phyloP scores from a whole-genome alignment of 1,139 yeast genomes.

The Waltiozyma sp. region DNA sequence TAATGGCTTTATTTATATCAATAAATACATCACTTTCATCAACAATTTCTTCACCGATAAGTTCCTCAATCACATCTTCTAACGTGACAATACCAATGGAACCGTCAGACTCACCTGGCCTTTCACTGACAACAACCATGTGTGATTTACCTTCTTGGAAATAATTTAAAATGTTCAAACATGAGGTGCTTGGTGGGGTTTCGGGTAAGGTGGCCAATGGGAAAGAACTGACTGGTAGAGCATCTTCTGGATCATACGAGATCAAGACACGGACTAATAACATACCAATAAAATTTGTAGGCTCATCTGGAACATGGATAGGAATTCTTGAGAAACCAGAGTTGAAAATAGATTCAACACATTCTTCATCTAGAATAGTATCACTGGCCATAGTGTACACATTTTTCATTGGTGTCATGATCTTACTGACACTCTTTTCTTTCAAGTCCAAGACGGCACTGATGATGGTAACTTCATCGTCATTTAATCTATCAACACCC shows the following conservation, averaged over 20 bases:
- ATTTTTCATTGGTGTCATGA: slow-evolving; percentile 91
- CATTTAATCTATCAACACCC: slow-evolving; percentile 90
- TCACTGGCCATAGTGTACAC: slow-evolving; percentile 87
- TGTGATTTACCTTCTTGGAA: slow-evolving; percentile 98
- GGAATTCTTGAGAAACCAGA: slow-evolving; percentile 96
- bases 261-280: slow-evolving; percentile 82
- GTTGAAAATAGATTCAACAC: slow-evolving; percentile 83
- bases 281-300: slow-evolving; percentile 91
- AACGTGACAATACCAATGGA: slow-evolving; percentile 86
- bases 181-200: slow-evolving; percentile 84
- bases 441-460: slow-evolving; percentile 89
- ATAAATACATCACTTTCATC: slow-evolving; percentile 95
- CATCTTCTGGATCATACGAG: slow-evolving; percentile 95
- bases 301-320: slow-evolving; percentile 85
- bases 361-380: slow-evolving; percentile 66
- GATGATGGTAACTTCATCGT: slow-evolving; percentile 93
- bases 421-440: slow-evolving; percentile 75
- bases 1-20: slow-evolving; percentile 81
- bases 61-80: slow-evolving; percentile 94
- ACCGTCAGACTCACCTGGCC: slow-evolving; percentile 82
- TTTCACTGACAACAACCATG: slow-evolving; percentile 85
- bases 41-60: slow-evolving; percentile 94
- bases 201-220: slow-evolving; percentile 95
- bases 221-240: slow-evolving; percentile 83
- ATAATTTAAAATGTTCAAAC: slow-evolving; percentile 85